Evolutionary conservation across 2,329 filamentous ascomycete species (phyloP), one percentile per base, ranked within the genome.

Genomic region (Daldinia sp.): DNA sequence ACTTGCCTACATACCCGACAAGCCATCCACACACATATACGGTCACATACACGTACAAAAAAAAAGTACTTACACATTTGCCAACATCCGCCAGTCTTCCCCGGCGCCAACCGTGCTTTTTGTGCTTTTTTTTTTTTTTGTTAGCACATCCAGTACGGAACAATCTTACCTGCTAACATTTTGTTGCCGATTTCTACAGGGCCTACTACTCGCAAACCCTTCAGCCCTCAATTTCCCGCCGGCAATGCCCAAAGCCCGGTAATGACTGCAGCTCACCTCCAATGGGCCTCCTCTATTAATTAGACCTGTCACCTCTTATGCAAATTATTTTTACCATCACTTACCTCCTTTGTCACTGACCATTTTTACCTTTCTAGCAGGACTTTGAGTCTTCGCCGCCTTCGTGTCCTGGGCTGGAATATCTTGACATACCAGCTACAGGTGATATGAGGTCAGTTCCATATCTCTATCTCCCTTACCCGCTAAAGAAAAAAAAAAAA

Each of bases 341-440:
- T 50, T 65, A 61, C 61, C 68, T 66, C 61, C 66, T 74, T 69
- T 35, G 32, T 35, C 39, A 73, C 75, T 78, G 64, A 77, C 72
- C 60, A 66, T 67, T 73, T 63, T 64, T 68, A 71, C 76, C 69
- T 65, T 65, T 75, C 68, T 70, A 79, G 75, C 79, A 85, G 82
- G 83, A 85, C 73, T 85, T 84, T 77, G 81, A 84, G 76, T 79
- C 82, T 75, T 82, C 83, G 75, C 79, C 83, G 75, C 76, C 79
- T 66, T 75, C 78, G 60, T 79, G 78, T 73, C 72, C 76, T 71
- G 82, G 81, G 74, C 77, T 85, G 74, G 82, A 84, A 70, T 86
- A 84, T 72, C 79, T 85, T 73, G 82, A 83, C 55, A 79, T 85
- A 70, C 80, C 79, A 56, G 75, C 80, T 52, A 78, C 80, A 70